phyloP scores from a whole-genome alignment of 495 filamentous ascomycete species.

The Choiromyces venosus region DNA sequence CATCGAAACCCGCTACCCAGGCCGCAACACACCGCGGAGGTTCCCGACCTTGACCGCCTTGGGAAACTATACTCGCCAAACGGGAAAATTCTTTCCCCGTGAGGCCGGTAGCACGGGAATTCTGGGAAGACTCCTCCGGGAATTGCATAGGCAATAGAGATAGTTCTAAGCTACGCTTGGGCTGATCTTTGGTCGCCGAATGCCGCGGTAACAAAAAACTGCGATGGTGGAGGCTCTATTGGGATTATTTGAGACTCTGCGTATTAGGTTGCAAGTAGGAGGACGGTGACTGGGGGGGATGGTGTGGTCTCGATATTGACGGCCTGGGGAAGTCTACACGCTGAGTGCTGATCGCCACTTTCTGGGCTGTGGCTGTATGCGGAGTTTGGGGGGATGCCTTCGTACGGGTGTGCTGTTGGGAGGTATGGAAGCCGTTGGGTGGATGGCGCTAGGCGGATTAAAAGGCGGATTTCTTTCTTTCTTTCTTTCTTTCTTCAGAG shows the following conservation, averaged over 20 bases:
- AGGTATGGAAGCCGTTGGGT: not conserved
- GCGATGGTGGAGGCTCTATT: not conserved
- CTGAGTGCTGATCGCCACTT: not conserved
- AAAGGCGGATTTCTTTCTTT: too few relatives aligned
- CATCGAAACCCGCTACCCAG: constrained; percentile 5
- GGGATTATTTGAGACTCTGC: not conserved
- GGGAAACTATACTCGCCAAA: constrained; percentile 16
- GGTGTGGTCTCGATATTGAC: not conserved
- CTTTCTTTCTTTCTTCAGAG: too few relatives aligned
- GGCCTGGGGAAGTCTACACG: not conserved
- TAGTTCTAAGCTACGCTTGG: not conserved
- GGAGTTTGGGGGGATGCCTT: not conserved
- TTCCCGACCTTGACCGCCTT: constrained; percentile 14
- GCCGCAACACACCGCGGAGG: not conserved
- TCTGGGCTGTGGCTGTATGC: not conserved
- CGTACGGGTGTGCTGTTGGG: not conserved
- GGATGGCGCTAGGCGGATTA: not conserved
- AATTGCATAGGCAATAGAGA: constrained; percentile 4
- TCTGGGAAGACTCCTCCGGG: constrained; percentile 26
- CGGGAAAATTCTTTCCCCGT: constrained; percentile 23
- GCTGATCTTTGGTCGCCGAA: not conserved
- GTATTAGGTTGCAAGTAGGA: not conserved
- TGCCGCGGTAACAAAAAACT: not conserved
- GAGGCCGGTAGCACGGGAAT: constrained; percentile 22
- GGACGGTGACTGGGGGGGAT: not conserved